Conservation (phyloP, 805 yeast genomes). For the Zygosaccharomyces pseudorouxii region DNA sequence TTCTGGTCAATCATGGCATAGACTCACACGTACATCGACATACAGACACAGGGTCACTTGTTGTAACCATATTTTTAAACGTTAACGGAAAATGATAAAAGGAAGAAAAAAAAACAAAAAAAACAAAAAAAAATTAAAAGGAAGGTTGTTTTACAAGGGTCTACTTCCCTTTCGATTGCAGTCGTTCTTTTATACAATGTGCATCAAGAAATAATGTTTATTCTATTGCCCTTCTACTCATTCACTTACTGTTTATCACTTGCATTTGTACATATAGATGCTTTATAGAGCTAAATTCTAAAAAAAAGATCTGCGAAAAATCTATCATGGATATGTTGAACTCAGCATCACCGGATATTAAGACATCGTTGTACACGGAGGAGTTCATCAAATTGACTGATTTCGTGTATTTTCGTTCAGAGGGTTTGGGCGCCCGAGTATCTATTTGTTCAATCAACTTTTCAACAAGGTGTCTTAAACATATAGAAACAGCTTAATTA, state of each 20-base stretch:
- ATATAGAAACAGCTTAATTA: background rate
- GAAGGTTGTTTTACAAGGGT: background rate
- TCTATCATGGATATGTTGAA: too few relatives aligned
- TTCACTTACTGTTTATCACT: too few relatives aligned
- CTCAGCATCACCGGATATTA: too few relatives aligned
- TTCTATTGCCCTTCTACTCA: too few relatives aligned
- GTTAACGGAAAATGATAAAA: background rate
- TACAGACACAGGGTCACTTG: background rate
- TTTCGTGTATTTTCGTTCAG: background rate
- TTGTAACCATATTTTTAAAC: background rate
- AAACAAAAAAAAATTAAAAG: background rate
- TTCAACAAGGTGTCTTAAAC: background rate
- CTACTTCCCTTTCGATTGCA: too few relatives aligned
- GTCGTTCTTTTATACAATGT: too few relatives aligned
- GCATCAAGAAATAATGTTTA: too few relatives aligned
- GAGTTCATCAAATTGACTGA: background rate
- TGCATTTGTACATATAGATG: too few relatives aligned
- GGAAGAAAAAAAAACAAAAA: background rate
- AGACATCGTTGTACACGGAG: background rate
- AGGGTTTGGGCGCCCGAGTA: background rate
- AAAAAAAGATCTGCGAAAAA: too few relatives aligned
- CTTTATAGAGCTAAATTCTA: too few relatives aligned
- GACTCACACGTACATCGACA: background rate
- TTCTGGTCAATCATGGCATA: conserved; percentile 42
- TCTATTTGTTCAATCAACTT: background rate